Conservation (phyloP, 2,329 filamentous ascomycete genomes). For the Fusarium humuli region DNA sequence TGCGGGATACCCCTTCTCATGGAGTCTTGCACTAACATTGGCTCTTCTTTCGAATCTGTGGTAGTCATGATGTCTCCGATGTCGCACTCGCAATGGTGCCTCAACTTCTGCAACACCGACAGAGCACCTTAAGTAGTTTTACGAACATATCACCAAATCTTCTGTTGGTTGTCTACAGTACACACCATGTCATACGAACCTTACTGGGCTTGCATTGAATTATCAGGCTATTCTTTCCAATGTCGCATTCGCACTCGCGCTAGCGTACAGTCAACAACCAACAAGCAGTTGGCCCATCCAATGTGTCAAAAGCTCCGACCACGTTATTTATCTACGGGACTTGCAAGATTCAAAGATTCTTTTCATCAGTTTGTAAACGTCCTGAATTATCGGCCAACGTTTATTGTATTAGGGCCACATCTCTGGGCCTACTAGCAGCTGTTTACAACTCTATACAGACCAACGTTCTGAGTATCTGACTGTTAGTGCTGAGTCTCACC, state of each 20-base stretch:
- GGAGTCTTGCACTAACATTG: neutral
- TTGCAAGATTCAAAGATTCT: accelerated
- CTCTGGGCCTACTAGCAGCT: neutral
- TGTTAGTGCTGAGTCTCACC: neutral
- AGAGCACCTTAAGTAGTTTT: neutral
- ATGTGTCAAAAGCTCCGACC: neutral
- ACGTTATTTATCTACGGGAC: neutral
- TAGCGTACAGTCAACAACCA: too few relatives aligned
- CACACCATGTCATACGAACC: neutral
- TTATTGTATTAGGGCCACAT: accelerated
- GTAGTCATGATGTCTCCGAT: neutral
- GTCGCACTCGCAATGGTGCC: too few relatives aligned
- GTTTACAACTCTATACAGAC: neutral
- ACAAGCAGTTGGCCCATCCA: neutral
- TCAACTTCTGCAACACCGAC: too few relatives aligned
- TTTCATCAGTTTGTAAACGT: neutral
- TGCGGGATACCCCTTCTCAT: accelerated
- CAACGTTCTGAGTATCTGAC: neutral
- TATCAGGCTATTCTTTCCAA: neutral
- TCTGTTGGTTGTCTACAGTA: neutral
- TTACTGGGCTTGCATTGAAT: neutral
- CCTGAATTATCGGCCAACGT: neutral
- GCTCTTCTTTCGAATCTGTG: neutral
- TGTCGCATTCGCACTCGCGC: neutral
- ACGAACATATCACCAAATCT: neutral